Conservation (phyloP, 23 red algal species). For the Gracilaria domingensis region DNA sequence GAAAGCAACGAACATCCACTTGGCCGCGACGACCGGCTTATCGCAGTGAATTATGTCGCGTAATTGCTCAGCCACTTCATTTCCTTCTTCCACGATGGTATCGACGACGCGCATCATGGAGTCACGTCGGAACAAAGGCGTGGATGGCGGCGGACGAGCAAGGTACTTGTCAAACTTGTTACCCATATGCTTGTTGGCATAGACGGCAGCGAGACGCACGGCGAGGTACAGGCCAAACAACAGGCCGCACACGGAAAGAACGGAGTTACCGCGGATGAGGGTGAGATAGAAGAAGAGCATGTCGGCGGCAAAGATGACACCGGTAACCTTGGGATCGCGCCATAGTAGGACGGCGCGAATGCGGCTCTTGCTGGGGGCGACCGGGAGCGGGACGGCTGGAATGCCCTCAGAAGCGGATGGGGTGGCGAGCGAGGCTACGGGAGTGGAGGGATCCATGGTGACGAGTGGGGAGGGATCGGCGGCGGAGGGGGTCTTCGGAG, state of each 20-base stretch:
- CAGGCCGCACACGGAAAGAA: constrained; percentile 56
- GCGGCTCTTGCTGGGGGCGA: constrained; percentile 49
- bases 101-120: constrained; percentile 34
- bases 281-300: constrained; percentile 76
- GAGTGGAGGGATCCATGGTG: constrained; percentile 46
- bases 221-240: constrained; percentile 48
- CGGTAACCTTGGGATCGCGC: constrained; percentile 61
- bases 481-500: not conserved
- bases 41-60: constrained; percentile 73
- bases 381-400: constrained; percentile 53
- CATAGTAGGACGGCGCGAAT: constrained; percentile 60
- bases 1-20: constrained; percentile 16
- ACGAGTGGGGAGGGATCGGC: constrained; percentile 41
- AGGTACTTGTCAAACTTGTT: constrained; percentile 65
- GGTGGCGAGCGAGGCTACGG: constrained; percentile 1
- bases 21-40: constrained; percentile 11
- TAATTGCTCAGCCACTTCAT: constrained; percentile 55
- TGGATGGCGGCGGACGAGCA: constrained; percentile 29
- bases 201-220: constrained; percentile 17
- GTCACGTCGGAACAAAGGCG: constrained; percentile 54
- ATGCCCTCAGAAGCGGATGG: not conserved
- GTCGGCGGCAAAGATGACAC: constrained; percentile 29
- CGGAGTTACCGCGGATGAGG: constrained; percentile 49
- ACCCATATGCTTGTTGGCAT: constrained; percentile 51
- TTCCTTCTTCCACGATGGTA: constrained; percentile 68